phyloP scores from a whole-genome alignment of 2,329 filamentous ascomycete genomes.

The Aspergillus sp. region DNA sequence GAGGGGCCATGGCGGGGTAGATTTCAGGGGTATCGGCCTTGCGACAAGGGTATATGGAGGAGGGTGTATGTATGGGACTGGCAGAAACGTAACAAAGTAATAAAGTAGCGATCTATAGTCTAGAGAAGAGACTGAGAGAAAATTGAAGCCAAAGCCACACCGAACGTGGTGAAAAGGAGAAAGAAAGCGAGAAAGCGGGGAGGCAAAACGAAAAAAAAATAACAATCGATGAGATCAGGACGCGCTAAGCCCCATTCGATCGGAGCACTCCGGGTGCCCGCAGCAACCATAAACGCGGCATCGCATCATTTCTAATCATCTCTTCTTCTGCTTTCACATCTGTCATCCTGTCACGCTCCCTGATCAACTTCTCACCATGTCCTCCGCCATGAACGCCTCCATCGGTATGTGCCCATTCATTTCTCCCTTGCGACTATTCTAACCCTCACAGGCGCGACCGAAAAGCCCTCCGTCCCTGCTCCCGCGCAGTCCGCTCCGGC shows the following conservation, averaged over 20 bases:
- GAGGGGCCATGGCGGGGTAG: conserved; percentile 50
- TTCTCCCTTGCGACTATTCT: background rate
- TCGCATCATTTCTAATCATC: conserved; percentile 16
- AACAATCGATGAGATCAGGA: background rate
- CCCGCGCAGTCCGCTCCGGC: conserved; percentile 21
- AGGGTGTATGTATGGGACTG: background rate
- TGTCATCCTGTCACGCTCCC: background rate
- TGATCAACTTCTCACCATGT: conserved; percentile 2
- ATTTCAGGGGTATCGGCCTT: conserved; percentile 18
- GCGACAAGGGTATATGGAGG: background rate
- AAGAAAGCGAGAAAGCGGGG: background rate
- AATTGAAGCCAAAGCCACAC: background rate
- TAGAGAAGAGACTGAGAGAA: background rate
- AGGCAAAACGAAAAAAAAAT: background rate
- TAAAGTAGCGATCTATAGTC: background rate
- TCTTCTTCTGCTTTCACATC: background rate
- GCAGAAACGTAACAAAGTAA: background rate
- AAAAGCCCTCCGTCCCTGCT: conserved; percentile 21
- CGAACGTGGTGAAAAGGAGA: background rate
- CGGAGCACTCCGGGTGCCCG: conserved; percentile 14
- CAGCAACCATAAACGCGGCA: conserved; percentile 15
- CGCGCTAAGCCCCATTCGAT: conserved; percentile 5
- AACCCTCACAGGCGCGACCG: conserved; percentile 11
- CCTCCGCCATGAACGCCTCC: conserved; percentile 1
- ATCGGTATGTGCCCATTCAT: background rate